Base-by-base conservation (phyloP, 192 early-diverging fungal genomes). In the Glomus cerebriforme region DNA sequence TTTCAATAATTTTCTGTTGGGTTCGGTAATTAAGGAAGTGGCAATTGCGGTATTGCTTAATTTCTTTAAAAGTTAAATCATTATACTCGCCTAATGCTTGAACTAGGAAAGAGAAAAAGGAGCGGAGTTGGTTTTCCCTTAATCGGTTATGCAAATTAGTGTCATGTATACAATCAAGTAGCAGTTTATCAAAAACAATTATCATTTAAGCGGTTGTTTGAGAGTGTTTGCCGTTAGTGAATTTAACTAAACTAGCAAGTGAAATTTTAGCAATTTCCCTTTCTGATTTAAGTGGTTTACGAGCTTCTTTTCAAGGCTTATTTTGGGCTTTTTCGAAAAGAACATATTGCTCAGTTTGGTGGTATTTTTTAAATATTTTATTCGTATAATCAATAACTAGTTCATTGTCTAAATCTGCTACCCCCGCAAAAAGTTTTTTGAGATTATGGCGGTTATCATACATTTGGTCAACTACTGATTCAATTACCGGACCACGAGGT, bases 221-320 rank as follows among this genome's bases (percentile, higher is more conserved):
- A 12, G 43, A 10, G 1, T 12, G 2, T 45, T 62, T 69, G 7
- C 67, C 67, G 34, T 69, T 69, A 19, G 67, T 35, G 34, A 69
- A 69, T 15, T 69, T 69, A 22, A 69, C 34, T 69, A 69, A 31
- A 35, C 19, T 69, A 69, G 29, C 67, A 1, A 39, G 15, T 4
- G 5, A 0, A 69, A 35, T 35, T 15, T 35, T 31, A 12, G 67
- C 29, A 15, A 35, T 35, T 35, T 69, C 67, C 19, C 32, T 69
- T 69, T 69, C 67, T 69, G 67, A 69, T 69, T 69, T 69, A 31
- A 69, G 35, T 1, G 67, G 19, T 12, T 69, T 69, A 4, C 67
- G 67, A 35, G 67, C 67, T 7, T 69, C 35, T 35, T 69, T 69
- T 69, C 67, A 69, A 35, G 67, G 67, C 34, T 69, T 69, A 69